Evolutionary conservation across 495 filamentous ascomycete genomes (phyloP).

Genomic region (Penicillium fimorum): DNA sequence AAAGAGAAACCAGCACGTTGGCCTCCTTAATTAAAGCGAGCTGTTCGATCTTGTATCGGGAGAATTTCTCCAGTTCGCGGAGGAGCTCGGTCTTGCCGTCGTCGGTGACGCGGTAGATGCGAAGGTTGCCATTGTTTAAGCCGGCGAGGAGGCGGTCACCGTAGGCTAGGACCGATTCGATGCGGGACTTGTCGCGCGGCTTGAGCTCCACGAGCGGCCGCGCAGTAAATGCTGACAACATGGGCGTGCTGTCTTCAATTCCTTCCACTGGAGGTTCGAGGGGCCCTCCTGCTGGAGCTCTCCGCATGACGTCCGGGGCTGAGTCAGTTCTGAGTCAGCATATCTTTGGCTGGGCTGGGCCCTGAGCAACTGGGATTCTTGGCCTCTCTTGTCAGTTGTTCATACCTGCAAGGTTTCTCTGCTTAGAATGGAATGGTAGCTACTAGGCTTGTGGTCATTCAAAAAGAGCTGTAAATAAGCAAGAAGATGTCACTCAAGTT

Average conservation of each 20-base stretch:
- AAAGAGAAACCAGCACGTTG: constrained; percentile 82
- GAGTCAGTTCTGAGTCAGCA: constrained; percentile 14
- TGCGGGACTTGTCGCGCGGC: constrained; percentile 89
- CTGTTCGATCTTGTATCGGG: constrained; percentile 81
- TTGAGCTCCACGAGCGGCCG: constrained; percentile 95
- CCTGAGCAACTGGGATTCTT: not conserved
- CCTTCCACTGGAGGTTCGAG: constrained; percentile 10
- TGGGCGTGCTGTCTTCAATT: constrained; percentile 41
- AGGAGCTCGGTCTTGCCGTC: constrained; percentile 69
- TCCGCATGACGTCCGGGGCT: constrained; percentile 15
- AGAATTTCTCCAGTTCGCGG: constrained; percentile 92
- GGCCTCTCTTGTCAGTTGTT: not conserved
- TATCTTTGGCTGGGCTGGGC: not conserved
- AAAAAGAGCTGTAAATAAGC: not conserved
- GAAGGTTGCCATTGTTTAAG: constrained; percentile 81
- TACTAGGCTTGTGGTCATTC: not conserved
- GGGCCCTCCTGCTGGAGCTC: constrained; percentile 10
- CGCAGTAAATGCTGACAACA: constrained; percentile 98
- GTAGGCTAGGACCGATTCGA: constrained; percentile 90
- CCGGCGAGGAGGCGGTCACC: constrained; percentile 90
- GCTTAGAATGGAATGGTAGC: not conserved
- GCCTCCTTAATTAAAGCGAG: constrained; percentile 94
- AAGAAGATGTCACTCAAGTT: not conserved
- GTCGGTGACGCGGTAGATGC: constrained; percentile 89
- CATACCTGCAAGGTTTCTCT: not conserved